Percentiles rank a stretch among this genome's conserved stretches.
phyloP scores from a whole-genome alignment of 345 rosid species.

The Orychophragmus violaceus region DNA sequence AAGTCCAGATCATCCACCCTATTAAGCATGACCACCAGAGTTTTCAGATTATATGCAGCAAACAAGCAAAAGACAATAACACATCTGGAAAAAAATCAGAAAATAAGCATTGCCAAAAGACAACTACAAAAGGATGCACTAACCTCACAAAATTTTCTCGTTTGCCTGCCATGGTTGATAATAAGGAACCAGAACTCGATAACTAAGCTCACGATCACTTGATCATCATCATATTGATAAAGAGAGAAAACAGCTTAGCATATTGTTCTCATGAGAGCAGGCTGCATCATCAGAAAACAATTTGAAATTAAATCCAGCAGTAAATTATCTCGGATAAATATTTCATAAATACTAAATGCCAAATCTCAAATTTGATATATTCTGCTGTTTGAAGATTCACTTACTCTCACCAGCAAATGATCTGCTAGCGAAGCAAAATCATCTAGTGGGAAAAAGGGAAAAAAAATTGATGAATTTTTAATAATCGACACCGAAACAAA shows the following conservation, averaged over 20 bases:
- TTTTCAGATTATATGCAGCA: slow-evolving; percentile 2
- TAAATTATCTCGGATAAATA: not conserved
- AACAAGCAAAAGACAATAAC: not conserved
- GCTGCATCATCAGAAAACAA: not conserved
- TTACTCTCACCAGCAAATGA: slow-evolving; percentile 2
- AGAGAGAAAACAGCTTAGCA: not conserved
- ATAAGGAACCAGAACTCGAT: not conserved
- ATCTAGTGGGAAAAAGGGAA: not conserved
- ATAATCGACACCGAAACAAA: not conserved
- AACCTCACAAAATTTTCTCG: slow-evolving; percentile 19
- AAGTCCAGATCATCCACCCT: slow-evolving; percentile 94
- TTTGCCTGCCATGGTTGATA: slow-evolving; percentile 23
- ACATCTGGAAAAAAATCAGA: not conserved
- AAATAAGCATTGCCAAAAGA: not conserved
- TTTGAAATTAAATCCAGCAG: not conserved
- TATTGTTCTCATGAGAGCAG: not conserved
- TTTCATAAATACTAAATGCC: not conserved
- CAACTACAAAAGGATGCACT: not conserved
- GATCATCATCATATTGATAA: not conserved
- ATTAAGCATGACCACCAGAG: slow-evolving; percentile 2
- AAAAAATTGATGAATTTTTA: not conserved
- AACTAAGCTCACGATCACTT: not conserved
- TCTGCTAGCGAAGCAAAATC: not conserved
- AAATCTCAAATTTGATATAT: not conserved
- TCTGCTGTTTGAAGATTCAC: not conserved